Evolutionary conservation across 2,329 filamentous ascomycete genomes (phyloP), one percentile per base, ranked within the genome.

Genomic region (Paecilomyces sp.): DNA sequence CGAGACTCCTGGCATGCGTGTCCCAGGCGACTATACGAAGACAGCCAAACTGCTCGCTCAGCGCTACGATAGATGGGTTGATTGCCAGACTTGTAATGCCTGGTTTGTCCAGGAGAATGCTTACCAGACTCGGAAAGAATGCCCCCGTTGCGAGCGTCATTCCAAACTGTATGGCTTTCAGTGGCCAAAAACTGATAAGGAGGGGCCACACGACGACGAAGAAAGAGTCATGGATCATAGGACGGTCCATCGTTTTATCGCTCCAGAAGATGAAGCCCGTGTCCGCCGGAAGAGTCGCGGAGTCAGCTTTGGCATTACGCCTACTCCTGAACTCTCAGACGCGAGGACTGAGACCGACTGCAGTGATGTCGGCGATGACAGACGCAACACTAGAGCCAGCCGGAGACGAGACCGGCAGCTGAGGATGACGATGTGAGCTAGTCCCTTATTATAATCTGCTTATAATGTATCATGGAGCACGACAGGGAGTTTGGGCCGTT

Each of bases 181-280:
- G 60, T 99, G 94, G 94, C 94, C 94, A 5, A 97, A 99, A 79
- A 97, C 94, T 0, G 89, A 96, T 61, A 88, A 83, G 62, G 86
- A 88, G 28, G 90, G 90, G 0, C 85, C 85, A 15, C 74, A 83
- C 22, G 94, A 97, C 70, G 87, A 84, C 8, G 82, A 86, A 63
- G 80, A 85, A 65, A 74, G 85, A 5, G 79, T 96, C 0, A 81
- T 94, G 61, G 93, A 97, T 70, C 92, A 97, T 70, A 83, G 93
- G n/a, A 87, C 83, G 0, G 83, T 97, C 3, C 90, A 97, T 73
- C 88, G 93, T 0, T 97, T 96, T 68, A 77, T 97, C 5, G 83
- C 86, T 25, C 80, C 85, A 0, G 83, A 87, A 2, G 87, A 92
- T 58, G 90, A 93, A 80, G 67, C 70, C 0, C 68, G 69, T 31